Evolutionary conservation across 345 rosid genomes (phyloP), one percentile per base, ranked within the genome.

Genomic region (Citrus sp.): DNA sequence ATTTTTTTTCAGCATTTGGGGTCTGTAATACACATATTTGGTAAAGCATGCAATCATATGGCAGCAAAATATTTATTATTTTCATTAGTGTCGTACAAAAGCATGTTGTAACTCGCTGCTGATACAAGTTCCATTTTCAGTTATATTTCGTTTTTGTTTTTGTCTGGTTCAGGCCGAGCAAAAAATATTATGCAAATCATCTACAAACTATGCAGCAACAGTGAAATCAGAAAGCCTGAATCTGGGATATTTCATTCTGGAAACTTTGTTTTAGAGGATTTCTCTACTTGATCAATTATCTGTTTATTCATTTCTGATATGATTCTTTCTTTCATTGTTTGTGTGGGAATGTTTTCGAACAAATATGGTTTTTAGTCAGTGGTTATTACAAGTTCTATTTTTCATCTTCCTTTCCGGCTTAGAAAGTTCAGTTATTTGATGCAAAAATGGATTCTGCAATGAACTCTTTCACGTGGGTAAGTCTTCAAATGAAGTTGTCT

Each of bases 371-470:
- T 40, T 22, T 73, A 56, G 19, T n/a, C 28, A 34, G 19, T 54
- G 40, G 62, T 56, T 35, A n/a, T 56, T 58, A 18, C 61, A 73
- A 9, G 14, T 56, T 34, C 14, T n/a, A 42, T 25, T 58, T 65
- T 16, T 37, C n/a, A 14, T 37, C 24, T 73, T 8, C 38, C 65
- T 58, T n/a, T 73, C 65, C 16, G 18, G 30, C 6, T 3, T 73
- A 1, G 66, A 73, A 71, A 71, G 61, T 54, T 28, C 62, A 19
- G 75, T 9, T 54, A 30, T 54, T 54, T 71, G 62, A 40, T 40
- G 35, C 72, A 22, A n/a, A 49, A 64, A 75, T 75, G 78, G 59
- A 65, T 25, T 21, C 78, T 49, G 27, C 63, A 51, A 46, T 34
- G 13, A 64, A 40, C 60, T 63, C 70, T 13, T 56, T 55, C 75